Percentiles rank a stretch among this genome's conserved stretches.
Evolutionary conservation across 306 rosid genomes (phyloP).

Genomic region (Pterocarpus macrocarpus): DNA sequence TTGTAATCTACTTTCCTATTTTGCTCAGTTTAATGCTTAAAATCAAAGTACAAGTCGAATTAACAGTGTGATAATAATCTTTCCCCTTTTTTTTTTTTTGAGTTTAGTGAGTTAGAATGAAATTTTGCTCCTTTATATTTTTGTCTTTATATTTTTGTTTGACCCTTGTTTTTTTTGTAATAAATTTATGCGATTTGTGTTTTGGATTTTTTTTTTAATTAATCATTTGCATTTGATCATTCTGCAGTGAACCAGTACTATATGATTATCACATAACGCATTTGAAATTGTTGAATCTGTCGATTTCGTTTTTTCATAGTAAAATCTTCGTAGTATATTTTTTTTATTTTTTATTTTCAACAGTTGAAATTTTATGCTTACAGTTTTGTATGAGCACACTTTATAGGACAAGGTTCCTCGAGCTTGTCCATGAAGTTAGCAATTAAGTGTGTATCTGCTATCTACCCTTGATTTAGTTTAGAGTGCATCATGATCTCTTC

Average conservation of each 20-base stretch:
- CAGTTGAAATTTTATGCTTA: constrained; percentile 22
- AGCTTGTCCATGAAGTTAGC: not conserved
- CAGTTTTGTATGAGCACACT: constrained; percentile 3
- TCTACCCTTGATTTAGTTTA: not conserved
- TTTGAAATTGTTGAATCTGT: constrained; percentile 9
- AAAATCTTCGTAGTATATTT: not conserved
- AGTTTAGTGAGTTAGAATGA: constrained; percentile 31
- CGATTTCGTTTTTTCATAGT: not conserved
- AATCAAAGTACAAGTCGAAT: constrained; percentile 18
- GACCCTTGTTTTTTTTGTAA: no score
- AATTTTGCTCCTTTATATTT: not conserved
- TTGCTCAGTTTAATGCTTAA: constrained; percentile 32
- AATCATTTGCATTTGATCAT: not conserved
- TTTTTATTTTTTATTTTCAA: not conserved
- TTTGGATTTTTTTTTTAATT: not conserved
- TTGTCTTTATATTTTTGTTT: no score
- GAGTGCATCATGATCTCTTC: not conserved
- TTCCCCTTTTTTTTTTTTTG: constrained; percentile 33
- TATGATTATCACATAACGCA: not conserved
- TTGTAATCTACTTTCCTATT: constrained; percentile 32
- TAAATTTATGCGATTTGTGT: not conserved
- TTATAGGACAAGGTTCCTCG: not conserved
- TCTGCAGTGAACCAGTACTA: constrained; percentile 22
- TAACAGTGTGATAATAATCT: not conserved
- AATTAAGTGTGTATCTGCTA: not conserved